phyloP scores from a whole-genome alignment of 2,329 filamentous ascomycete species.

The Penicillium crustosum region DNA sequence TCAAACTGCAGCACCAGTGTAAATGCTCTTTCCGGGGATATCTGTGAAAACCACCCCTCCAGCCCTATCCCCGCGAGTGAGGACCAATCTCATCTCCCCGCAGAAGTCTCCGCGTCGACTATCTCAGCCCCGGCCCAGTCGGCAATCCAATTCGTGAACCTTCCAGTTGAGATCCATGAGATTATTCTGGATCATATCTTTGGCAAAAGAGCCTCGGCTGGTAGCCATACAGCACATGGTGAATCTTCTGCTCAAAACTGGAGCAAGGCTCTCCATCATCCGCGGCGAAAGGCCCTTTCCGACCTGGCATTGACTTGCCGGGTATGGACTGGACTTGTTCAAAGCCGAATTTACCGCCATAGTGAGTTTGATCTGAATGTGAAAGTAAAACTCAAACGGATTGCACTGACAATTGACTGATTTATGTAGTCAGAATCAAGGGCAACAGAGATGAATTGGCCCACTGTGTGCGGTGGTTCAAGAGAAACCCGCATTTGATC shows the following conservation, averaged over 20 bases:
- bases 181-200: conserved; percentile 70
- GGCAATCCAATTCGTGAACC: conserved; percentile 37
- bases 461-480: conserved; percentile 62
- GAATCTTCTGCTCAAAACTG: conserved; percentile 57
- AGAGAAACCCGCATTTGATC: conserved; percentile 58
- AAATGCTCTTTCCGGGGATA: conserved; percentile 16
- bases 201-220: conserved; percentile 63
- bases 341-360: conserved; percentile 71
- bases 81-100: not conserved
- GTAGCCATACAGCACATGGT: conserved; percentile 50
- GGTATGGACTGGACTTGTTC: conserved; percentile 67
- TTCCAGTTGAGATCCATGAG: conserved; percentile 71
- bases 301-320: conserved; percentile 60
- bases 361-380: conserved; percentile 35
- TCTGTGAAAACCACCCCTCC: not conserved
- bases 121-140: not conserved
- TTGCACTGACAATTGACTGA: not conserved
- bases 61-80: not conserved
- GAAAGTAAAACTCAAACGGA: no score
- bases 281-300: conserved; percentile 65
- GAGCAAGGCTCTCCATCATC: conserved; percentile 66
- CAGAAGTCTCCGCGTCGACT: not conserved
- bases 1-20: conserved; percentile 29
- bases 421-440: conserved; percentile 65
- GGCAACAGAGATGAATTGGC: conserved; percentile 64